Base-by-base conservation (phyloP, 352 stramenopile species). In the Blastocystis sp. region DNA sequence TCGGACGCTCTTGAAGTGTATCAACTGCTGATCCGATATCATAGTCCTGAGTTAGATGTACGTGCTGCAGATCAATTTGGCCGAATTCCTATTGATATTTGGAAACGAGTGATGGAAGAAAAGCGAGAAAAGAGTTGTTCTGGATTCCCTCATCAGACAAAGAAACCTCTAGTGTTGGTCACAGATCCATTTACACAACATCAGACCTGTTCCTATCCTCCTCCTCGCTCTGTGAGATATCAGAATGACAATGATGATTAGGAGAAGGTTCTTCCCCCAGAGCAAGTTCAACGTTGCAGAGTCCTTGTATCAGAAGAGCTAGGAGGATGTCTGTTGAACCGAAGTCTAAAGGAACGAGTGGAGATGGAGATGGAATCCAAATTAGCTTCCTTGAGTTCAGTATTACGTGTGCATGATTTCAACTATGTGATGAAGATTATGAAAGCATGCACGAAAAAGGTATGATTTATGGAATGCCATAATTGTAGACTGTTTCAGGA, bases 51-150 rank as follows among this genome's bases (percentile, higher is more conserved):
- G 19, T 56, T 83, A 27, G 71, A 67, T 19, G 49, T 87, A 5
- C 43, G 61, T n/a, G 32, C 66, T 21, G 7, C 35, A 16, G 77
- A 87, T 29, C 37, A 46, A n/a, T 87, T 65, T n/a, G 77, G 77
- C 5, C 27, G 46, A 19, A 46, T 51, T 51, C 77, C 77, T 2
- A 57, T 87, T 27, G 35, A 58, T 12, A 27, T 66, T 21, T 87
- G 77, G 77, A 87, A 87, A 54, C 24, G n/a, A n/a, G 61, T 87
- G 12, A 87, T 87, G 59, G 77, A 87, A n/a, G 43, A 87, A 54
- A 87, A 87, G 58, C 59, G 77, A 5, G 14, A 24, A 12, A 21
- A 75, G 56, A 61, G 42, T 42, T 87, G 65, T n/a, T 63, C 51
- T 14, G 46, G 49, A 19, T 83, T 83, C 27, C 71, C 71, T 49